Percentiles rank a stretch among this genome's conserved stretches.
phyloP scores from a whole-genome alignment of 129 eudicot genomes.

The Pittosporum tobira region DNA sequence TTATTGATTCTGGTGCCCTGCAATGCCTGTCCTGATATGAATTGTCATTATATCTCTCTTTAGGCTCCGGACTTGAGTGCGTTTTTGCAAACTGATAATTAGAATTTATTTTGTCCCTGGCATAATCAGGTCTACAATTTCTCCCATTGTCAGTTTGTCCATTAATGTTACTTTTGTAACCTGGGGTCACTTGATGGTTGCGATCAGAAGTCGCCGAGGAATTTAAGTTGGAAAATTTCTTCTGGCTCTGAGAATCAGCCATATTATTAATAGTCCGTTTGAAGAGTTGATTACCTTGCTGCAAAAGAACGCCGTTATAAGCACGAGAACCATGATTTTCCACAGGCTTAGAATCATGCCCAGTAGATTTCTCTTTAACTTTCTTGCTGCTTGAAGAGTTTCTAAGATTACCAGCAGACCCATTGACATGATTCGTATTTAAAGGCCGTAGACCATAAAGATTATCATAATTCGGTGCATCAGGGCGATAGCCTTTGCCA shows the following conservation, averaged over 20 bases:
- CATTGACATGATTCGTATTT: not conserved
- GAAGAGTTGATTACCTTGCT: constrained; percentile 4
- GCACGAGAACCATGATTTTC: not conserved
- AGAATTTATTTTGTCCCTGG: not conserved
- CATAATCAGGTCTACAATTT: not conserved
- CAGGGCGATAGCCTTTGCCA: constrained; percentile 35
- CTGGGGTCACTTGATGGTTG: constrained; percentile 1
- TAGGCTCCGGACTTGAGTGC: constrained; percentile 17
- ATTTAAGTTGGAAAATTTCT: not conserved
- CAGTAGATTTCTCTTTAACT: constrained; percentile 2
- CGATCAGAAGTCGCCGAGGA: constrained; percentile 1
- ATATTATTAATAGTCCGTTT: constrained; percentile 5
- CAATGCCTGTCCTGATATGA: constrained; percentile 6
- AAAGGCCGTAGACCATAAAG: constrained; percentile 1
- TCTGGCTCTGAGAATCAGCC: constrained; percentile 6
- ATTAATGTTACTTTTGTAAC: not conserved
- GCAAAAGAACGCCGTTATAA: not conserved
- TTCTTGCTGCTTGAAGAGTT: constrained; percentile 11
- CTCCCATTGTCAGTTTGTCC: not conserved
- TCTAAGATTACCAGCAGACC: not conserved
- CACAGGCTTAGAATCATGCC: constrained; percentile 7
- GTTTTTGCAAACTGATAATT: constrained; percentile 17
- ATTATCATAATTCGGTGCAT: constrained; percentile 18
- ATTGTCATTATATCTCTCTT: constrained; percentile 4
- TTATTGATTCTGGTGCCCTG: constrained; percentile 1